Conservation (phyloP, 371 early-diverging fungal species). For the Zychaea mexicana region DNA sequence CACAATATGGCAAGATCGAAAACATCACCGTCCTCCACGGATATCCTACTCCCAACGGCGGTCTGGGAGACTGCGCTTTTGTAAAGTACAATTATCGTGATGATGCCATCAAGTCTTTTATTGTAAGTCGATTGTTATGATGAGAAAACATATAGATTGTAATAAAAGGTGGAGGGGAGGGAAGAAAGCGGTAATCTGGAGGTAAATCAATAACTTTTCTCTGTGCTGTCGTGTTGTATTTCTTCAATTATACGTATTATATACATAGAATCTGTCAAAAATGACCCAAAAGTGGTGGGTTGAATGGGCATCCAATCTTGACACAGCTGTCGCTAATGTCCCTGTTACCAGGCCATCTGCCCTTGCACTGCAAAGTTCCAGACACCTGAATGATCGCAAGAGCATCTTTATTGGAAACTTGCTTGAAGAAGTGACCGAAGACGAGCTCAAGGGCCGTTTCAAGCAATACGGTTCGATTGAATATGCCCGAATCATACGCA, state of each 20-base stretch:
- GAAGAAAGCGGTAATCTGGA: too few relatives aligned
- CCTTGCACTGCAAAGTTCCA: background rate
- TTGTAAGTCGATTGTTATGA: too few relatives aligned
- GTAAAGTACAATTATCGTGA: slow-evolving; percentile 78
- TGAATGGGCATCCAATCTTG: slow-evolving; percentile 72
- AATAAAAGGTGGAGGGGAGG: too few relatives aligned
- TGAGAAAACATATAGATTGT: too few relatives aligned
- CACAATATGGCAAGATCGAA: slow-evolving; percentile 69
- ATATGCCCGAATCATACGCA: slow-evolving; percentile 52
- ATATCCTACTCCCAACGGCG: slow-evolving; percentile 34
- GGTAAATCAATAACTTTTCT: too few relatives aligned
- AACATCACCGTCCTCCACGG: slow-evolving; percentile 60
- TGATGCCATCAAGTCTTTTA: slow-evolving; percentile 79
- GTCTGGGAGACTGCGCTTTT: slow-evolving; percentile 57
- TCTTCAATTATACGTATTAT: background rate
- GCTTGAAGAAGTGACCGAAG: slow-evolving; percentile 50
- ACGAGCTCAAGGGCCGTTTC: slow-evolving; percentile 54
- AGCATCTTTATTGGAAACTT: slow-evolving; percentile 77
- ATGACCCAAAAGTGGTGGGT: slow-evolving; percentile 52
- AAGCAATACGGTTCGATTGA: slow-evolving; percentile 59
- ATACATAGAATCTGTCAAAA: background rate
- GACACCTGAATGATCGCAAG: slow-evolving; percentile 36
- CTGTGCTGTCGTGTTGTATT: too few relatives aligned
- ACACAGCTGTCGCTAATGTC: slow-evolving; percentile 14
- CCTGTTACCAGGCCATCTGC: background rate